Evolutionary conservation across 805 yeast species (phyloP), one percentile per base, ranked within the genome.

Genomic region (Starmera quercuum): DNA sequence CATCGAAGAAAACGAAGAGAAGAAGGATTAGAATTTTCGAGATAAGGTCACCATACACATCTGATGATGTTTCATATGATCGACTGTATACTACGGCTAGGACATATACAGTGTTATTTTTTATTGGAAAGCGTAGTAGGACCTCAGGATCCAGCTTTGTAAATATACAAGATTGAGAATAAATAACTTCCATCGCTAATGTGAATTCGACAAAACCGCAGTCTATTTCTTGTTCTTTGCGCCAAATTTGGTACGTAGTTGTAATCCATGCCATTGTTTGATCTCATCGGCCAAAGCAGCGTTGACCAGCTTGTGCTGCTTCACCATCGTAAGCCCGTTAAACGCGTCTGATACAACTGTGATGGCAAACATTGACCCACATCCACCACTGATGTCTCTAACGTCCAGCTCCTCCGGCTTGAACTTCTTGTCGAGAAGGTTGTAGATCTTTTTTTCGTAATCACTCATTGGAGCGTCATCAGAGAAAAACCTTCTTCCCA

Each of bases 291-390:
- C 78, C 46, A 92, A 64, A 3, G 78, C 65, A 35, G 75, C 73
- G 58, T 92, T 90, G 12, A 92, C 97, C 45, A 90, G 56, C 39
- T 95, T 71, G 51, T 92, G 98, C 56, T 92, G 98, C 53, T 87
- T 88, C 44, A 92, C 69, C 78, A 85, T 85, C 2, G 84, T 64
- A 29, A 84, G 52, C 0, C 95, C 95, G 46, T 82, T 75, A 60
- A 92, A 92, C 49, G 74, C 63, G 2, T 65, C 67, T 34, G 92
- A 78, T 30, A 78, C 82, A 13, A 92, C 73, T 38, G 68, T 63
- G 32, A 92, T 90, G 31, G 95, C 86, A 61, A 86, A 92, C 98
- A 92, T 92, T 6, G 97, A 87, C 1, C 98, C 98, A 60, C 98
- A 92, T 1, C 98, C 98, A 14, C 90, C 97, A 19, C 92, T 79